Percentiles rank a stretch among this genome's conserved stretches.
phyloP scores from a whole-genome alignment of 1,284 basidiomycete species.

The Fistulinella cinereoalba region DNA sequence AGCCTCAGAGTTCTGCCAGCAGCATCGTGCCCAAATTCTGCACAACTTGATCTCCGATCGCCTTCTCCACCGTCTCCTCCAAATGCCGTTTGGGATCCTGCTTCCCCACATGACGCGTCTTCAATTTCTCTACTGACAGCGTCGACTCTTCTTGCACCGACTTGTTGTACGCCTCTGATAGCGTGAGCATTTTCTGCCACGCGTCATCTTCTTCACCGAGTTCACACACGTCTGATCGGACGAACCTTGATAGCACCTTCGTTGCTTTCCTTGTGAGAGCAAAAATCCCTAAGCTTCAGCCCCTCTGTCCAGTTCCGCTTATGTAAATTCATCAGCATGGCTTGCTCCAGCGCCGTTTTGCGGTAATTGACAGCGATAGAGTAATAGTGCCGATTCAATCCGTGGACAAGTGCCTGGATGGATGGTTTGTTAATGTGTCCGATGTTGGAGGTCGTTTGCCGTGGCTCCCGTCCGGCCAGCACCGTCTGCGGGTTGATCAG shows the following conservation, averaged over 20 bases:
- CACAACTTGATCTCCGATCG: slow-evolving; percentile 94
- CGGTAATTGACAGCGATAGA: slow-evolving; percentile 95
- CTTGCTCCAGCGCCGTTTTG: slow-evolving; percentile 95
- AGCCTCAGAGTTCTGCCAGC: slow-evolving; percentile 70
- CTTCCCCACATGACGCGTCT: slow-evolving; percentile 96
- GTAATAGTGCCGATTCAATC: slow-evolving; percentile 95
- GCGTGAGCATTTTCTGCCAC: slow-evolving; percentile 81
- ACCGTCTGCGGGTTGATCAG: slow-evolving; percentile 88
- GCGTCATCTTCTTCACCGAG: slow-evolving; percentile 11
- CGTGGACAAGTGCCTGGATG: slow-evolving; percentile 95
- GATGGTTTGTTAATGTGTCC: slow-evolving; percentile 98
- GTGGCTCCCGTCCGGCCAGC: slow-evolving; percentile 88
- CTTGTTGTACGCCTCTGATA: slow-evolving; percentile 92
- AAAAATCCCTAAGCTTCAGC: slow-evolving; percentile 85
- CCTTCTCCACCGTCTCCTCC: slow-evolving; percentile 94
- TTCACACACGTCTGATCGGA: slow-evolving; percentile 9
- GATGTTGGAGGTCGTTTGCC: slow-evolving; percentile 98
- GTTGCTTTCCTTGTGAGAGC: slow-evolving; percentile 79
- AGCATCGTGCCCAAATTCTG: slow-evolving; percentile 93
- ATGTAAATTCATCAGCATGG: slow-evolving; percentile 98
- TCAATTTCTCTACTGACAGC: slow-evolving; percentile 84
- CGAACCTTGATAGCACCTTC: slow-evolving; percentile 89
- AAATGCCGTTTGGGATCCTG: slow-evolving; percentile 96
- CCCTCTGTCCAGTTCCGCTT: slow-evolving; percentile 98
- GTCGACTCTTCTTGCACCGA: slow-evolving; percentile 96